Base-by-base conservation (phyloP, 1,284 basidiomycete genomes). In the Fomitopsis betulina region DNA sequence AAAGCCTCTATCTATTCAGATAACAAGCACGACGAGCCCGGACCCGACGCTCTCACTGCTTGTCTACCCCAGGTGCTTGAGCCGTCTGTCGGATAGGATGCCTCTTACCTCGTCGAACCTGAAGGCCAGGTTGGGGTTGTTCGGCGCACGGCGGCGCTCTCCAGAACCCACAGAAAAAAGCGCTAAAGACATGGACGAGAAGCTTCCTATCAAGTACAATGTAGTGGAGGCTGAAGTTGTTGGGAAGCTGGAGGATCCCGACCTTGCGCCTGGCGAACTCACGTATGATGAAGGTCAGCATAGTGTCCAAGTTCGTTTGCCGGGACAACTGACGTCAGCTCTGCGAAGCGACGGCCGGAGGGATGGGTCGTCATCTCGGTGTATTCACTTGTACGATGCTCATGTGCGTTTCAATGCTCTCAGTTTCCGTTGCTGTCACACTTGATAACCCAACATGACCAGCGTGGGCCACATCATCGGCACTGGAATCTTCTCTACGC, bases 401-500 rank as follows among this genome's bases (percentile, higher is more conserved):
- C 30, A 69, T 71, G 69, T 71, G 49, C 54, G 67, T 58, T 4
- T 47, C 15, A 8, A 13, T 33, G 33, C 17, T 38, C 15, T 25
- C 25, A 37, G n/a, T 19, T 13, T 23, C 30, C 15, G 37, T 9
- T 23, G 50, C 13, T 30, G 50, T 25, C 32, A 15, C 30, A 23
- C 23, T 5, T 23, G 15, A 39, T 2, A n/a, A n/a, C n/a, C n/a
- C n/a, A n/a, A n/a, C n/a, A n/a, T 52, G 13, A 17, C 2, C 62
- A 79, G 79, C 35, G 75, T 84, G 32, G 82, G 82, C 2, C 70
- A 73, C 27, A 79, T 85, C 54, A 82, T 85, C 52, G 85, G 85
- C 0, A 84, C 84, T 0, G 84, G 84, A 7, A 83, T 86, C 58
- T 86, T 86, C 69, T 83, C 84, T 1, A 85, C 84, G 0, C 82